phyloP scores from a whole-genome alignment of 2,329 filamentous ascomycete genomes.

The Leptographium galeiforme region DNA sequence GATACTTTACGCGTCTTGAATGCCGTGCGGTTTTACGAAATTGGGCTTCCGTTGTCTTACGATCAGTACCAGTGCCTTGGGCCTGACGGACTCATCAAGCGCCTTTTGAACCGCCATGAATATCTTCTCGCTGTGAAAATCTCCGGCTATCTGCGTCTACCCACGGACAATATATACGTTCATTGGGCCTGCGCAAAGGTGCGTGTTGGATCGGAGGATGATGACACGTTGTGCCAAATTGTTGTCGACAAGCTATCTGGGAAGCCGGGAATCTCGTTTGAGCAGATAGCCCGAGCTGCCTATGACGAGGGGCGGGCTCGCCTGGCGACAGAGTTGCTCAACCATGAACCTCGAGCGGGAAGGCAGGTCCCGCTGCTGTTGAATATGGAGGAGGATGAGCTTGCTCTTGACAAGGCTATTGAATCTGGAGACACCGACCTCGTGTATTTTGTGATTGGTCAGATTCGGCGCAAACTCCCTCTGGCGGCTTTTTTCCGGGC shows the following conservation, averaged over 20 bases:
- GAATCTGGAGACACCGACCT: slow-evolving; percentile 92
- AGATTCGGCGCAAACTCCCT: slow-evolving; percentile 80
- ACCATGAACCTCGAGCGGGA: slow-evolving; percentile 89
- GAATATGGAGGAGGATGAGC: slow-evolving; percentile 89
- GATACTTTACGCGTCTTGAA: slow-evolving; percentile 88
- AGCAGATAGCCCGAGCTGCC: slow-evolving; percentile 81
- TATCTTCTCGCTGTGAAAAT: slow-evolving; percentile 83
- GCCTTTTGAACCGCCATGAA: slow-evolving; percentile 78
- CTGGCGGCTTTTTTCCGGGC: slow-evolving; percentile 84
- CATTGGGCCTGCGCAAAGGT: slow-evolving; percentile 97
- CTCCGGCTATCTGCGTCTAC: slow-evolving; percentile 72
- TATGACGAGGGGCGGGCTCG: slow-evolving; percentile 84
- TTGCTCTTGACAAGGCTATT: slow-evolving; percentile 91
- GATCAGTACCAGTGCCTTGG: slow-evolving; percentile 88
- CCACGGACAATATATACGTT: slow-evolving; percentile 82
- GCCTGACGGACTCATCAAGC: slow-evolving; percentile 72
- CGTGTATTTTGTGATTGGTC: slow-evolving; percentile 75
- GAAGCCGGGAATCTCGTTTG: slow-evolving; percentile 88
- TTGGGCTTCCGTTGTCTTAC: slow-evolving; percentile 81
- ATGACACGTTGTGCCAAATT: slow-evolving; percentile 72
- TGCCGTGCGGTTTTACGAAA: slow-evolving; percentile 78
- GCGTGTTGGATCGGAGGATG: slow-evolving; percentile 67
- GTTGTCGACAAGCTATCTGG: slow-evolving; percentile 79
- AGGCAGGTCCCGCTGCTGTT: slow-evolving; percentile 88
- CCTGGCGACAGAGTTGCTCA: slow-evolving; percentile 81